Evolutionary conservation across 2,329 filamentous ascomycete genomes (phyloP).

Genomic region (Aureobasidium sp.): DNA sequence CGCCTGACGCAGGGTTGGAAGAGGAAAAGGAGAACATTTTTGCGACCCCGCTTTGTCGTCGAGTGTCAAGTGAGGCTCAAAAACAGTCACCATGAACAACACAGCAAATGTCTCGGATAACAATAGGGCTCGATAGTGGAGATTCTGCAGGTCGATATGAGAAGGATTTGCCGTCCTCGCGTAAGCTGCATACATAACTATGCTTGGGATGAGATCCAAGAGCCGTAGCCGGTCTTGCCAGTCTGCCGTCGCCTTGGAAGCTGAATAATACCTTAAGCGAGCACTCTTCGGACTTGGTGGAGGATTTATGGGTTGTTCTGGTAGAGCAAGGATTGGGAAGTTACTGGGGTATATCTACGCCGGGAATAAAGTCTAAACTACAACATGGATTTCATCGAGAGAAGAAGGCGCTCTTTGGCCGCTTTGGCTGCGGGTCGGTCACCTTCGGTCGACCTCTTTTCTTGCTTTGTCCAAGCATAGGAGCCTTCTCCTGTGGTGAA

Average conservation of each 20-base stretch:
- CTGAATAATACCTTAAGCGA: neutral
- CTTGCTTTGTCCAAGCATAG: slow-evolving; percentile 15
- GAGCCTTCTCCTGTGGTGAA: slow-evolving; percentile 10
- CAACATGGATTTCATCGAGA: neutral
- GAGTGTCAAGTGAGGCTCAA: neutral
- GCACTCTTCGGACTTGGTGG: neutral
- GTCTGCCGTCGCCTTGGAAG: neutral
- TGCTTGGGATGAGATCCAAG: neutral
- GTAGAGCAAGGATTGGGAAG: neutral
- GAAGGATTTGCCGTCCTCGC: neutral
- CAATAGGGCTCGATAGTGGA: slow-evolving; percentile 4
- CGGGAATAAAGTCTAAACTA: neutral
- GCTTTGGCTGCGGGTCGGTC: slow-evolving; percentile 16
- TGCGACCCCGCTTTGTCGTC: neutral
- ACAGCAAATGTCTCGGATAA: slow-evolving; percentile 2
- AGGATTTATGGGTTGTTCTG: neutral
- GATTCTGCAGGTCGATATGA: neutral
- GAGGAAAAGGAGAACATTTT: neutral
- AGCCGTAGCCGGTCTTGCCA: neutral
- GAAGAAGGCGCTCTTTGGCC: slow-evolving; percentile 24
- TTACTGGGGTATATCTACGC: neutral
- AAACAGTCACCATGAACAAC: neutral
- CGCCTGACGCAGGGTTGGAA: neutral
- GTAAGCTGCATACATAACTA: neutral
- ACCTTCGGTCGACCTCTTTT: slow-evolving; percentile 21